Evolutionary conservation across 2,329 filamentous ascomycete species (phyloP), one percentile per base, ranked within the genome.

Genomic region (Gaeumannomyces tritici): DNA sequence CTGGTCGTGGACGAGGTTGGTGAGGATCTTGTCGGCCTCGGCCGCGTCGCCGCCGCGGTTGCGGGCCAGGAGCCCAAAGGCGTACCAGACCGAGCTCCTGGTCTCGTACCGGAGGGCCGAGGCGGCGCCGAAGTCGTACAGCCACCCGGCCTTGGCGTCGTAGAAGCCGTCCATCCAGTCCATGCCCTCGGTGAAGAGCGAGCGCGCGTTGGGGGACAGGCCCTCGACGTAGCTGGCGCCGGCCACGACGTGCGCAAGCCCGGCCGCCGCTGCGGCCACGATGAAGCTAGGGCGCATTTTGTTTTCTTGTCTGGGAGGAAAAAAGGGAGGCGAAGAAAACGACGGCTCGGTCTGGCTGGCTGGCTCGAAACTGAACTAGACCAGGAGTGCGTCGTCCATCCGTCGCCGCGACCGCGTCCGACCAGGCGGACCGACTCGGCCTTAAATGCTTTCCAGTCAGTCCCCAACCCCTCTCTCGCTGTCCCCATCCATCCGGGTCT

Each of bases 81-180:
- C 82, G 69, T 87, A 86, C 83, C 84, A 87, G 0, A 77, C 76
- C 0, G 82, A 83, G 56, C 77, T 79, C 61, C 83, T 76, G 0
- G 83, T 86, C 57, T 85, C 82, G 64, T 86, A 83, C 62, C 78
- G 74, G 8, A 84, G 72, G 0, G 82, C 80, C 11, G 75, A 69
- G 3, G 71, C 64, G 13, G 74, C 72, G 63, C 76, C 72, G 54
- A 81, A 76, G 57, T 80, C 76, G 69, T 83, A 83, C 21, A 86
- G 70, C 63, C 86, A 86, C 0, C 79, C 80, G 7, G 77, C 77
- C 2, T 71, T 70, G 2, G 73, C 62, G 64, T 87, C 84, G 66
- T 85, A 86, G 31, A 47, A 51, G 33, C n/a, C 42, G 35, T 60
- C 58, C 58, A 60, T 60, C 58, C 58, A 60, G 26, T 27, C 27